phyloP scores from a whole-genome alignment of 768 basidiomycete species.

The Gloeostereum incarnatum region DNA sequence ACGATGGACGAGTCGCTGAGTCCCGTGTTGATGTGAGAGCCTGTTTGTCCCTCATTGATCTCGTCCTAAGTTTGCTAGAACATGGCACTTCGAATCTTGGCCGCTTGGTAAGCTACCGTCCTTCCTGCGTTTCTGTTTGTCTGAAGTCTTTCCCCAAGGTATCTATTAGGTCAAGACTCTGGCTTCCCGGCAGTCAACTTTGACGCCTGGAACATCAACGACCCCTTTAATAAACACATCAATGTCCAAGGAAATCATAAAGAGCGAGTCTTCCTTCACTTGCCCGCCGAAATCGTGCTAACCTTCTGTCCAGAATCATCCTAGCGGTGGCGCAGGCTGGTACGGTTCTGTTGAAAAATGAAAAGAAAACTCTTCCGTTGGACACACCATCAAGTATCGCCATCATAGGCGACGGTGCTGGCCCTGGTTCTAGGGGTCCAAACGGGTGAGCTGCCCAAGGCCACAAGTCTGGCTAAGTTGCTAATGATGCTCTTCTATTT shows the following conservation, averaged over 20 bases:
- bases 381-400: constrained; percentile 37
- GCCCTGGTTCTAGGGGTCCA: constrained; percentile 39
- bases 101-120: constrained; percentile 36
- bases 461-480: not conserved
- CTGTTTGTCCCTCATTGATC: constrained; percentile 6
- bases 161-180: constrained; percentile 45
- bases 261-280: constrained; percentile 16
- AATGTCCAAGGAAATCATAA: constrained; percentile 54
- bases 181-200: constrained; percentile 49
- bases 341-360: constrained; percentile 57
- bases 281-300: not conserved
- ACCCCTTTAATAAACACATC: constrained; percentile 30
- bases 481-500: not conserved
- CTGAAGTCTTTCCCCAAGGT: constrained; percentile 14
- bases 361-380: constrained; percentile 32
- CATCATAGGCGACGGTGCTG: constrained; percentile 52
- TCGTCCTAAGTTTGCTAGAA: constrained; percentile 25
- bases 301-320: constrained; percentile 31
- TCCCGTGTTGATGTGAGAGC: constrained; percentile 45
- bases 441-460: constrained; percentile 34
- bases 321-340: constrained; percentile 52
- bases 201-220: constrained; percentile 35
- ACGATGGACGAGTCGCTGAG: constrained; percentile 48
- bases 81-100: constrained; percentile 64
- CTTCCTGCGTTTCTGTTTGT: not conserved